These are phyloP conservation scores for Enteropsectra breve DNA, from an alignment of 371 early-diverging fungal species.

Conservation along the genomic window DNA sequence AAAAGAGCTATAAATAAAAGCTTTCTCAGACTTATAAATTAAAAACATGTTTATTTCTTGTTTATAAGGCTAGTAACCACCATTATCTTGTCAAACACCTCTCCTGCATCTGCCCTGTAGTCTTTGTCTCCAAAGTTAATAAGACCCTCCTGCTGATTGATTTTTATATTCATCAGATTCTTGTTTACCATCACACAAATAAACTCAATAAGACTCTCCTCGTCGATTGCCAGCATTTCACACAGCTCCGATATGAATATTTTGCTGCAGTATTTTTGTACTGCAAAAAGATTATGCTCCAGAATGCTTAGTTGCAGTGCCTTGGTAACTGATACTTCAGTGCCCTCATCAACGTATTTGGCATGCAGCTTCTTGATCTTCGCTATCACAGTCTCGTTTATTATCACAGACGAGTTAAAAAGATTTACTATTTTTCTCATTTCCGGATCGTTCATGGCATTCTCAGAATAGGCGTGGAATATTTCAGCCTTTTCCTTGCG, in stretches of 20 bases:
- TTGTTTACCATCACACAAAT: conserved; percentile 55
- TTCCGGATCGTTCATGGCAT: conserved; percentile 43
- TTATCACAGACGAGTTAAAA: conserved; percentile 36
- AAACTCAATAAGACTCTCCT: conserved; percentile 36
- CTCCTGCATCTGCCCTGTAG: conserved; percentile 38
- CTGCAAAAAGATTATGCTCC: conserved; percentile 52
- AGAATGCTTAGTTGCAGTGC: conserved; percentile 19
- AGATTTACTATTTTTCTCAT: conserved; percentile 38
- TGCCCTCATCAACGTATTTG: not conserved
- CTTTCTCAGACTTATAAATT: not conserved
- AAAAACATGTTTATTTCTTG: conserved; percentile 26
- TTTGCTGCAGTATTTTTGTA: conserved; percentile 41
- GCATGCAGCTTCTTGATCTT: conserved; percentile 11
- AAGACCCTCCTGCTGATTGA: conserved; percentile 48
- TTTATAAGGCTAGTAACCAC: conserved; percentile 53
- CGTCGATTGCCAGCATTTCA: conserved; percentile 26
- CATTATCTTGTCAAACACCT: conserved; percentile 52
- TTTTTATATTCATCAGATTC: conserved; percentile 30
- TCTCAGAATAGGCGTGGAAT: conserved; percentile 21
- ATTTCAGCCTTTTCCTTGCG: conserved; percentile 3
- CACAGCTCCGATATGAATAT: conserved; percentile 35
- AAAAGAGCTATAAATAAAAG: no score
- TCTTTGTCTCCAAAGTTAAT: conserved; percentile 47
- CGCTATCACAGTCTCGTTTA: conserved; percentile 7
- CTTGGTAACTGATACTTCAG: not conserved